Conservation (phyloP, 805 yeast species). For the Brettanomyces naardenensis region DNA sequence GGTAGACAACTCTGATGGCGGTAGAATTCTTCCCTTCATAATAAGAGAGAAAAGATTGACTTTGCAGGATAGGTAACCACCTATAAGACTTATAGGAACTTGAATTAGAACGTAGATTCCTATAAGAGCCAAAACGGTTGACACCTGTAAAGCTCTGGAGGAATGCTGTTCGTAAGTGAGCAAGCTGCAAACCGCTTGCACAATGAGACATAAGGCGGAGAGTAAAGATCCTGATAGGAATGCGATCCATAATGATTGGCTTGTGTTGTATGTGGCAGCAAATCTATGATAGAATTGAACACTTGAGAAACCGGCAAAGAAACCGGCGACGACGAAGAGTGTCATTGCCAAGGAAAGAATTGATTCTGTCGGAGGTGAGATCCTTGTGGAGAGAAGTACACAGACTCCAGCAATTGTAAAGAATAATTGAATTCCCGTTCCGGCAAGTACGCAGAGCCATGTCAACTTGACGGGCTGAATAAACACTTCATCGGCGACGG, state of each 20-base stretch:
- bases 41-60: constrained; percentile 15
- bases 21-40: constrained; percentile 6
- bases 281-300: constrained; percentile 53
- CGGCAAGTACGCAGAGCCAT: constrained; percentile 47
- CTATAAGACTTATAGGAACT: constrained; percentile 66
- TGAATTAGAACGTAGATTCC: constrained; percentile 55
- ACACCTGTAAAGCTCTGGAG: constrained; percentile 70
- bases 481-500: constrained; percentile 45
- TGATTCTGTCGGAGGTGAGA: constrained; percentile 57
- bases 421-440: constrained; percentile 69
- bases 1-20: constrained; percentile 4
- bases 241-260: constrained; percentile 28
- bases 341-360: constrained; percentile 52
- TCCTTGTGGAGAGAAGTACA: constrained; percentile 46
- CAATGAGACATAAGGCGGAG: constrained; percentile 40
- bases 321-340: constrained; percentile 61
- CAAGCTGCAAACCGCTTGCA: constrained; percentile 50
- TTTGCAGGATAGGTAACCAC: constrained; percentile 43
- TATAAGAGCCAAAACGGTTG: constrained; percentile 58
- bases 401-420: constrained; percentile 60
- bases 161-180: constrained; percentile 74
- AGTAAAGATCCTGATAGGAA: constrained; percentile 40
- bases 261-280: constrained; percentile 31
- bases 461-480: constrained; percentile 41
- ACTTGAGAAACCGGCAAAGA: constrained; percentile 68